A percentile compares a stretch with the other conserved stretches of the same genome.
phyloP scores from a whole-genome alignment of 2,329 filamentous ascomycete genomes.

The Phyllosticta ampelicida region DNA sequence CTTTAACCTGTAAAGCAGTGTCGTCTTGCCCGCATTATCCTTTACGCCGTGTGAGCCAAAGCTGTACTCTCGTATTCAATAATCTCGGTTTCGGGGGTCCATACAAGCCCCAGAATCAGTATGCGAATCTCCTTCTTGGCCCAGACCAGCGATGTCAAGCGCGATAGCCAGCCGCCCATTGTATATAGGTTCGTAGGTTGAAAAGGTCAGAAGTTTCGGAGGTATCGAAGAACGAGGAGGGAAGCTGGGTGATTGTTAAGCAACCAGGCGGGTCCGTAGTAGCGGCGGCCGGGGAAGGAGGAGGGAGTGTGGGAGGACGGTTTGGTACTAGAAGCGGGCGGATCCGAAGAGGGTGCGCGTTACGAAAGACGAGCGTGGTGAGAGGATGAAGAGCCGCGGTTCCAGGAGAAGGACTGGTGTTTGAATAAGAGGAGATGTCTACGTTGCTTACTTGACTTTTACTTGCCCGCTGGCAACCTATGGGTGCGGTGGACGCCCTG shows the following conservation, averaged over 20 bases:
- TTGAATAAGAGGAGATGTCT: neutral
- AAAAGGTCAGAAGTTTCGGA: neutral
- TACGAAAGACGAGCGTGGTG: constrained; percentile 1
- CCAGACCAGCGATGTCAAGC: constrained; percentile 64
- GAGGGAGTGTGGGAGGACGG: neutral
- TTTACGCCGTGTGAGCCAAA: constrained; percentile 38
- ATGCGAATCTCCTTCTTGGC: constrained; percentile 97
- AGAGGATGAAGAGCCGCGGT: neutral
- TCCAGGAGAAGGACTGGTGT: neutral
- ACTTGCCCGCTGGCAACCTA: neutral
- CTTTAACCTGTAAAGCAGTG: constrained; percentile 90
- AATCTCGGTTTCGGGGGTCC: constrained; percentile 20
- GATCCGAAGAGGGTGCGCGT: neutral
- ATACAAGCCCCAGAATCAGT: constrained; percentile 83
- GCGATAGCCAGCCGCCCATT: constrained; percentile 48
- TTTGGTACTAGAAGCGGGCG: neutral
- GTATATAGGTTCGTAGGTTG: neutral
- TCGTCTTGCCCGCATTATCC: constrained; percentile 99
- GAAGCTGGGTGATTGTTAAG: constrained; percentile 1
- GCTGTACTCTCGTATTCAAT: neutral
- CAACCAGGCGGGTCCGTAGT: constrained; percentile 2
- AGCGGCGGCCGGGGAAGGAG: constrained; percentile 8
- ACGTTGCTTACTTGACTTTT: constrained; percentile 9
- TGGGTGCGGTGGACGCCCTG: neutral
- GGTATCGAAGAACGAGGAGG: neutral